Percentiles rank a stretch among this genome's conserved stretches.
Conservation (phyloP, 306 rosid species). For the Medicago truncatula region MtrunA17r5.0-ANR NC_053042.1:452501-453000, state of each 20-base stretch:
- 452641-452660: conserved; percentile 44
- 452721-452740: conserved; percentile 54
- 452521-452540: conserved; percentile 77
- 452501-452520: conserved; percentile 87
- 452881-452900: conserved; percentile 35
- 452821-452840: conserved; percentile 44
- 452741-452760: conserved; percentile 38
- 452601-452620: conserved; percentile 61
- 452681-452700: conserved; percentile 46
- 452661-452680: conserved; percentile 46
- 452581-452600: conserved; percentile 58
- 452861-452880: conserved; percentile 50
- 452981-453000: conserved; percentile 61
- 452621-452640: conserved; percentile 52
- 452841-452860: conserved; percentile 38
- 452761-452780: conserved; percentile 50
- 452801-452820: conserved; percentile 41
- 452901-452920: conserved; percentile 47
- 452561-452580: conserved; percentile 50
- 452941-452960: conserved; percentile 45
- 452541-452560: conserved; percentile 52
- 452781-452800: conserved; percentile 46
- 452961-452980: conserved; percentile 70
- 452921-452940: conserved; percentile 40
- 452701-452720: conserved; percentile 41